Conservation (phyloP, 2,329 filamentous ascomycete genomes). For the Nigrospora oryzae region DNA sequence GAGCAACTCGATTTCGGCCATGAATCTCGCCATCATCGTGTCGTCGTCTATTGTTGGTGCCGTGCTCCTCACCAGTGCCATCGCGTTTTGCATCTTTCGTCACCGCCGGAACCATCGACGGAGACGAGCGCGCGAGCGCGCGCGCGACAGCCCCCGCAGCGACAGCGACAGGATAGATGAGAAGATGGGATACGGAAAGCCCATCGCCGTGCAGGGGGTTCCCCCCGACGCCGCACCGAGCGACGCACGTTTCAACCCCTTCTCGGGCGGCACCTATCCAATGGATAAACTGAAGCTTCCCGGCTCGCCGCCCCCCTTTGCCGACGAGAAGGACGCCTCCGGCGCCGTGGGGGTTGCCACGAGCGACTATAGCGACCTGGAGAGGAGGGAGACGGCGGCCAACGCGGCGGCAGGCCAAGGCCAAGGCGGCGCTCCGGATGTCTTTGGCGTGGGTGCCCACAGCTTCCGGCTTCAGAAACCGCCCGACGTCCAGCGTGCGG, state of each 20-base stretch:
- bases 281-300: conserved; percentile 19
- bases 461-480: conserved; percentile 19
- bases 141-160: conserved; percentile 4
- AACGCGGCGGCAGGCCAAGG: background rate
- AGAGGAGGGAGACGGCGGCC: background rate
- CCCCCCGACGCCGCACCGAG: conserved; percentile 2
- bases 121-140: conserved; percentile 6
- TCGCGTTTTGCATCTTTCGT: conserved; percentile 14
- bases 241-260: conserved; percentile 16
- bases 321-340: conserved; percentile 10
- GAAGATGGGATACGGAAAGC: conserved; percentile 10
- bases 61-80: conserved; percentile 12
- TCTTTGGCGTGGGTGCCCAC: conserved; percentile 9
- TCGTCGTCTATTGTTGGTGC: conserved; percentile 16
- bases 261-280: conserved; percentile 12
- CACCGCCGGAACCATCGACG: conserved; percentile 10
- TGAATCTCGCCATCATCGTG: conserved; percentile 20
- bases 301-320: conserved; percentile 10
- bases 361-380: conserved; percentile 10
- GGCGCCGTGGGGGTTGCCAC: conserved; percentile 12
- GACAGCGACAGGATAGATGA: background rate
- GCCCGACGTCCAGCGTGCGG: conserved; percentile 15
- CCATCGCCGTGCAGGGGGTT: conserved; percentile 14
- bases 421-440: conserved; percentile 5
- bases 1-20: conserved; percentile 15